Evolutionary conservation across 2,329 filamentous ascomycete species (phyloP).

Genomic region (Penicillium polonicum): DNA sequence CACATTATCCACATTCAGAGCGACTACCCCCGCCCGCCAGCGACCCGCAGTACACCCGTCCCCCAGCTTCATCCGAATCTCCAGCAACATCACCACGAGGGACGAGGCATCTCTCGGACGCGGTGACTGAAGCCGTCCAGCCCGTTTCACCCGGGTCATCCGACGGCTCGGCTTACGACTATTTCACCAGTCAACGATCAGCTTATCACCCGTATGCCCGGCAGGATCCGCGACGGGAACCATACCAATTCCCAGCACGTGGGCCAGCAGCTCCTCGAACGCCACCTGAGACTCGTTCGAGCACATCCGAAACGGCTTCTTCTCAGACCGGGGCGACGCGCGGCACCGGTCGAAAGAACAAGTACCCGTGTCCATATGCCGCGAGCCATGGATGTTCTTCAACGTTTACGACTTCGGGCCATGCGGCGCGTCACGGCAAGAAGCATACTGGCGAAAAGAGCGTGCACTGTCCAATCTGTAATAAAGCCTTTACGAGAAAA

Average conservation of each 20-base stretch:
- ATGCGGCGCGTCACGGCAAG: conserved; percentile 66
- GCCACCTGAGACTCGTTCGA: conserved; percentile 27
- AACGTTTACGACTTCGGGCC: conserved; percentile 66
- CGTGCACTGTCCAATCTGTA: conserved; percentile 65
- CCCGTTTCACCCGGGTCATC: conserved; percentile 35
- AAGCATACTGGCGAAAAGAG: conserved; percentile 69
- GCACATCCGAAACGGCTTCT: conserved; percentile 28
- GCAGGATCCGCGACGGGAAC: conserved; percentile 26
- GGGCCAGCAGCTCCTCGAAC: conserved; percentile 26
- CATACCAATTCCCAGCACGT: conserved; percentile 19
- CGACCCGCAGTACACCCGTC: conserved; percentile 21
- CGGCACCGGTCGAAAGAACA: conserved; percentile 54
- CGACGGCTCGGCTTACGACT: conserved; percentile 35
- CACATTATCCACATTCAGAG: conserved; percentile 24
- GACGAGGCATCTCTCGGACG: conserved; percentile 25
- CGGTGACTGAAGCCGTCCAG: conserved; percentile 27
- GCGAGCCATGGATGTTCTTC: conserved; percentile 59
- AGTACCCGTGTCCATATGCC: conserved; percentile 64
- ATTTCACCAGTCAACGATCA: conserved; percentile 24
- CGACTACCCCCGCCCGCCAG: conserved; percentile 16
- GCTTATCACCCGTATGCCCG: conserved; percentile 31
- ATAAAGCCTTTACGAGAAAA: conserved; percentile 67
- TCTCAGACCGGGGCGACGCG: conserved; percentile 24
- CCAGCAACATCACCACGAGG: conserved; percentile 28
- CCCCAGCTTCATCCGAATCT: conserved; percentile 26